phyloP scores from a whole-genome alignment of 208 protist genomes.

The Eutreptiella sp. region DNA sequence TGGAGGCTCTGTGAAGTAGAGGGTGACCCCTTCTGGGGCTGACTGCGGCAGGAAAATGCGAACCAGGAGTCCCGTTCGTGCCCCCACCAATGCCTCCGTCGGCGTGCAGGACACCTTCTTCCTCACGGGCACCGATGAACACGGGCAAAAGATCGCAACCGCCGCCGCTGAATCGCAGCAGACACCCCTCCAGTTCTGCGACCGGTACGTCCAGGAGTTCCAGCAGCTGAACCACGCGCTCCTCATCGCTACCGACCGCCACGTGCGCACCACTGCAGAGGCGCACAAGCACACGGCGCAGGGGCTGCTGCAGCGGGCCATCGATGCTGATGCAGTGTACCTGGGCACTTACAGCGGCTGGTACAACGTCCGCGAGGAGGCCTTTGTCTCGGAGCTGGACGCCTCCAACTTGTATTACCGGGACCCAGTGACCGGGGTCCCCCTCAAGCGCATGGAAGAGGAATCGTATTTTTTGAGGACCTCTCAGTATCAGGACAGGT shows the following conservation, averaged over 20 bases:
- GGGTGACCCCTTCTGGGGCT: no score
- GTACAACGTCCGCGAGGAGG: slow-evolving; percentile 97
- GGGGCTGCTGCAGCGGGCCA: slow-evolving; percentile 76
- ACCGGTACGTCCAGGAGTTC: slow-evolving; percentile 76
- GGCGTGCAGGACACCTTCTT: slow-evolving; percentile 71
- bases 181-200: slow-evolving; percentile 79
- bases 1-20: no score
- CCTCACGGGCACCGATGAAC: slow-evolving; percentile 97
- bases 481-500: slow-evolving; percentile 65
- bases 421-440: slow-evolving; percentile 75
- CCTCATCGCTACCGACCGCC: slow-evolving; percentile 81
- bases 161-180: slow-evolving; percentile 61
- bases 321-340: slow-evolving; percentile 89
- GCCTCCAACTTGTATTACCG: no score
- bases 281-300: slow-evolving; percentile 65
- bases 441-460: slow-evolving; percentile 89
- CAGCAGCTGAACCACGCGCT: slow-evolving; percentile 72
- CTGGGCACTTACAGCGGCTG: slow-evolving; percentile 95
- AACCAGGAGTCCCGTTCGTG: no score
- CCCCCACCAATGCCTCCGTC: no score
- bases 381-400: slow-evolving; percentile 78
- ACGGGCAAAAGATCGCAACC: slow-evolving; percentile 94
- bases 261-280: slow-evolving; percentile 92
- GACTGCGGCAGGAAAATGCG: no score
- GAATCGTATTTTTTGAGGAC: slow-evolving; percentile 98